A percentile compares a stretch with the other conserved stretches of the same genome.
Evolutionary conservation across 345 rosid genomes (phyloP).

Genomic region (Eutrema yunnanense): DNA sequence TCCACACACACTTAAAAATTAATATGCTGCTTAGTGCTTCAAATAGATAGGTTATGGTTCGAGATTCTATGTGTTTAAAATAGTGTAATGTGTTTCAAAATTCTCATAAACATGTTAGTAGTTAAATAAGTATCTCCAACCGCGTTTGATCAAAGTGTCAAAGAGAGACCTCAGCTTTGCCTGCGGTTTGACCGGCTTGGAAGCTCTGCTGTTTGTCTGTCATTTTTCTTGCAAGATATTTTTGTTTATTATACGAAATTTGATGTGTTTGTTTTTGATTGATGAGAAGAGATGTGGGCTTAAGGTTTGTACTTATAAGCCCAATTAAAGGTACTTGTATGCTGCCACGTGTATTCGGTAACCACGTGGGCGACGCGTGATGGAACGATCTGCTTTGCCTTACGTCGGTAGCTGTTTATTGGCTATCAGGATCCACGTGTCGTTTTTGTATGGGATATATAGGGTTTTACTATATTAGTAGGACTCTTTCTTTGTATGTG

Average conservation of each 20-base stretch:
- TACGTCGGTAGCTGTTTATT: constrained; percentile 24
- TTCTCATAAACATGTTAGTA: too few species aligned
- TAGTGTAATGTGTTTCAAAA: too few species aligned
- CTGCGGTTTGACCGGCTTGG: constrained; percentile 51
- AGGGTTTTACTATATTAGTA: background rate
- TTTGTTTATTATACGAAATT: background rate
- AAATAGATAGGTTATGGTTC: too few species aligned
- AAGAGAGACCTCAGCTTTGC: constrained; percentile 42
- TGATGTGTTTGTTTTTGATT: background rate
- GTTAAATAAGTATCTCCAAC: background rate
- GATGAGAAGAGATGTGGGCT: background rate
- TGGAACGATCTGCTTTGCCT: constrained; percentile 15
- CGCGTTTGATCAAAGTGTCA: background rate
- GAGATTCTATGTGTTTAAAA: too few species aligned
- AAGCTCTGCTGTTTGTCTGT: constrained; percentile 42
- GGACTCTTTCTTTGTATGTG: background rate
- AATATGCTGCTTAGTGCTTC: too few species aligned
- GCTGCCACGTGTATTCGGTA: background rate
- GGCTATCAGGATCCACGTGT: constrained; percentile 2
- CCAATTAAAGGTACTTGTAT: background rate
- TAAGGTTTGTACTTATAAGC: constrained; percentile 6
- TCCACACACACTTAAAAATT: background rate
- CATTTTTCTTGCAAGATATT: constrained; percentile 2
- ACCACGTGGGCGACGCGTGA: constrained; percentile 6
- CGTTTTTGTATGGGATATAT: background rate